A percentile compares a stretch with the other conserved stretches of the same genome.
phyloP scores from a whole-genome alignment of 192 early-diverging fungal genomes.

The Helicostylum pulchrum region DNA sequence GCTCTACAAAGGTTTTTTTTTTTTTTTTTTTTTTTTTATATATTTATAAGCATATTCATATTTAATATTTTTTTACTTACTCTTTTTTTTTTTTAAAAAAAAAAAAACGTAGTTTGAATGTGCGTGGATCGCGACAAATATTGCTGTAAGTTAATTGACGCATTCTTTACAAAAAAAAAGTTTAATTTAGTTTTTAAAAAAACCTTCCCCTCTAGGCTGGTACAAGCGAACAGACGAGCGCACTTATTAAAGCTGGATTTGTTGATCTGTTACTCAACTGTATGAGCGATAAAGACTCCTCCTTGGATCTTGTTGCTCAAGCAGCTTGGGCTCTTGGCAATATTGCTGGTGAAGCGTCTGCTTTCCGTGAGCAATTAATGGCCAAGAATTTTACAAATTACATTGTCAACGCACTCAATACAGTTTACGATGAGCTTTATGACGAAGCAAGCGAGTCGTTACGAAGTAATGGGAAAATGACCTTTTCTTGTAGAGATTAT shows the following conservation, averaged over 20 bases:
- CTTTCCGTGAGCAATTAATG: conserved; percentile 25
- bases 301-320: conserved; percentile 26
- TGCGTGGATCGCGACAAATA: conserved; percentile 41
- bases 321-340: conserved; percentile 40
- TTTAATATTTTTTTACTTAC: too few species aligned
- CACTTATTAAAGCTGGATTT: conserved; percentile 23
- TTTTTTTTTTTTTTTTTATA: background rate
- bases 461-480: background rate
- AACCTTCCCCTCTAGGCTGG: conserved; percentile 37
- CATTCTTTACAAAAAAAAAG: background rate
- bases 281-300: background rate
- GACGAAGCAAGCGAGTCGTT: background rate
- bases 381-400: conserved; percentile 6
- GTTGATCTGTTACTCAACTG: conserved; percentile 16
- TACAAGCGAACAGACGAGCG: conserved; percentile 25
- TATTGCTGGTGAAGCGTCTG: conserved; percentile 32
- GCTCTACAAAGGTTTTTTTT: conserved; percentile 17
- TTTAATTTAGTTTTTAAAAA: background rate
- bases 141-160: conserved; percentile 26
- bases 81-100: too few species aligned
- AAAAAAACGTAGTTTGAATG: conserved; percentile 30
- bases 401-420: conserved; percentile 13
- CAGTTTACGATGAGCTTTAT: conserved; percentile 11
- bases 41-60: too few species aligned
- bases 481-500: background rate